These are phyloP conservation scores for Cymodocea nodosa DNA, from an alignment of 116 monocot species.

Conservation along the genomic window DNA sequence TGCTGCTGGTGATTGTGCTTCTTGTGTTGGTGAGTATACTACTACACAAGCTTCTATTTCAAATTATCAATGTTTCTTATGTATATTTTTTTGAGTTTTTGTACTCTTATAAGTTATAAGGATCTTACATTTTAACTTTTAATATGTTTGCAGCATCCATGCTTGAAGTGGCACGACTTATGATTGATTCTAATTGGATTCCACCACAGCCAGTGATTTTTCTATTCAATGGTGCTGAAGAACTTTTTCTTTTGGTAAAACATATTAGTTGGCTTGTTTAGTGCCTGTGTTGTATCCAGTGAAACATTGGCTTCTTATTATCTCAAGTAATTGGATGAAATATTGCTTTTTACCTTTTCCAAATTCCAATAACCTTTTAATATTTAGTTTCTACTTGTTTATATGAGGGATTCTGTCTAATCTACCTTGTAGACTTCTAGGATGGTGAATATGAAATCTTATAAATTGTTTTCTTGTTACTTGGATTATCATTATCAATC, in stretches of 20 bases:
- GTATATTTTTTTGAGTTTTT: neutral
- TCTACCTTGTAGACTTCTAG: no score
- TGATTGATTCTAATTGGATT: conserved; percentile 90
- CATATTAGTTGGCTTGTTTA: neutral
- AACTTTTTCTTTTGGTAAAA: conserved; percentile 89
- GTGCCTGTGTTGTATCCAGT: neutral
- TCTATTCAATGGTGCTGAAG: conserved; percentile 99
- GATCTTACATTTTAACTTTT: neutral
- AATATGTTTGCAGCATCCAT: conserved; percentile 60
- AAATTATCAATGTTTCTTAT: neutral
- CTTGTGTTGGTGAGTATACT: conserved; percentile 85
- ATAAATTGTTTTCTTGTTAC: no score
- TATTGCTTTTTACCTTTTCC: no score
- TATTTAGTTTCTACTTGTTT: no score
- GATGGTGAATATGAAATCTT: no score
- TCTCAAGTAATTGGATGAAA: no score
- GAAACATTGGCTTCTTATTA: neutral
- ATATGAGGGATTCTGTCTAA: no score
- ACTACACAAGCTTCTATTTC: neutral
- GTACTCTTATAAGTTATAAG: no score
- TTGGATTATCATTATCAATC: no score
- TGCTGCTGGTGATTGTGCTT: conserved; percentile 96
- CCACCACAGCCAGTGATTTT: conserved; percentile 86
- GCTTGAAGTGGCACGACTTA: conserved; percentile 85
- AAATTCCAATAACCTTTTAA: no score